Base-by-base conservation (phyloP, 805 yeast genomes). In the Monosporozyma aerobia region DNA sequence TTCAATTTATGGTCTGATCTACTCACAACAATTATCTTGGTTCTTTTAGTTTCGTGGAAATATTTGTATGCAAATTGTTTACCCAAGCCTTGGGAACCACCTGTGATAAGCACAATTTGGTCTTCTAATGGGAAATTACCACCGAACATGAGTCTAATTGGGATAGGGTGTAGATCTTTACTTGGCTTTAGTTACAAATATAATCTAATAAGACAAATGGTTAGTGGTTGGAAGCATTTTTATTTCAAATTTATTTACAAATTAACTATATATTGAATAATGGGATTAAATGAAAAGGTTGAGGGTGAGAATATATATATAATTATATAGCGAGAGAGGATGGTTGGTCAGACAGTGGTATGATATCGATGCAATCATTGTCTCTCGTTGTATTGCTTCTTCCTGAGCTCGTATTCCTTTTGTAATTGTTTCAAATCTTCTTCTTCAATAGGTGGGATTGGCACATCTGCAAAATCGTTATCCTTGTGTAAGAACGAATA, bases 41-140 rank as follows among this genome's bases (percentile, higher is more conserved):
- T 85, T 3, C 84, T 82, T 19, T 64, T 59, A 2, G 73, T 55
- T 29, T 58, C 62, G 7, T 52, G 44, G 52, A 76, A 79, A 47
- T 83, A 71, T 52, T 77, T 74, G 44, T 72, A 71, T 0, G 95
- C 96, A 53, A 92, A 68, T 40, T 85, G 87, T 3, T 82, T 82
- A 0, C 99, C 99, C 1, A 92, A 73, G 0, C 99, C 99, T 63
- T 92, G 99, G 0, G 97, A 89, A 0, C 89, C 98, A 3, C 99
- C 99, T 0, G 96, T 80, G n/a, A 92, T 76, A 16, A 92, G 76
- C 2, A 85, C 90, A 1, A 78, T 64, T 63, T 77, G 78, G 29
- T 77, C 77, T 49, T 75, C 71, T 22, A 39, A 39, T 22, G 43
- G 43, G 14, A 39, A 39, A 8, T 39, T 39, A 9, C 43, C 43